A percentile compares a stretch with the other conserved stretches of the same genome.
Evolutionary conservation across 352 stramenopile genomes (phyloP).

Genomic region (Blastocystis sp.): DNA sequence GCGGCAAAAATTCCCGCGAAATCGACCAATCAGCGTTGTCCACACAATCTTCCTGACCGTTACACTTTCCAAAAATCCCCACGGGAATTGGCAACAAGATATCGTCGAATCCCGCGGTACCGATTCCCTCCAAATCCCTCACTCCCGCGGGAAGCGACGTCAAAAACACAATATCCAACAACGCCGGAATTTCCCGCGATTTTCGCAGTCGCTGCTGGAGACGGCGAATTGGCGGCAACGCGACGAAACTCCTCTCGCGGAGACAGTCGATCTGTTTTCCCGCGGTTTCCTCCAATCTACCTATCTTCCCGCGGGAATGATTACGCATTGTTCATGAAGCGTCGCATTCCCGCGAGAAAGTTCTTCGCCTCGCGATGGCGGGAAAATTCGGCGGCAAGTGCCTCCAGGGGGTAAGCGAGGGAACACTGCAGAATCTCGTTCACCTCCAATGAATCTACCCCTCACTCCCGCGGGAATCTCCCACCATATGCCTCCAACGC

Average conservation of each 20-base stretch:
- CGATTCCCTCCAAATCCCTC: slow-evolving; percentile 11
- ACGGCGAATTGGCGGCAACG: not conserved
- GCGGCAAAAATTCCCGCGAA: too few relatives aligned
- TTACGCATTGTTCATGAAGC: not conserved
- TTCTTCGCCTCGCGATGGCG: not conserved
- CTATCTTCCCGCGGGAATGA: not conserved
- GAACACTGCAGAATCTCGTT: slow-evolving; percentile 18
- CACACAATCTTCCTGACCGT: not conserved
- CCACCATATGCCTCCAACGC: not conserved
- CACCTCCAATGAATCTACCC: not conserved
- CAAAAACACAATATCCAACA: not conserved
- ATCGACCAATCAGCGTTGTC: slow-evolving; percentile 28
- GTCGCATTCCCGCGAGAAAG: not conserved
- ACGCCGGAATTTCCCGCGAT: not conserved
- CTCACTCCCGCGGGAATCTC: not conserved
- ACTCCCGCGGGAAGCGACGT: not conserved
- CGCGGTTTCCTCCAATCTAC: not conserved
- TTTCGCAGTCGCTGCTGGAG: not conserved
- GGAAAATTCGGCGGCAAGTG: not conserved
- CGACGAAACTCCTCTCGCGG: not conserved
- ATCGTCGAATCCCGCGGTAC: not conserved
- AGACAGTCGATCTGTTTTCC: slow-evolving; percentile 40
- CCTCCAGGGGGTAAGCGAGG: not conserved
- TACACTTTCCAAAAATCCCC: not conserved
- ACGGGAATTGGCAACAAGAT: not conserved